A percentile compares a stretch with the other conserved stretches of the same genome.
phyloP scores from a whole-genome alignment of 1,284 basidiomycete species.

The Melampsora larici-populina region DNA sequence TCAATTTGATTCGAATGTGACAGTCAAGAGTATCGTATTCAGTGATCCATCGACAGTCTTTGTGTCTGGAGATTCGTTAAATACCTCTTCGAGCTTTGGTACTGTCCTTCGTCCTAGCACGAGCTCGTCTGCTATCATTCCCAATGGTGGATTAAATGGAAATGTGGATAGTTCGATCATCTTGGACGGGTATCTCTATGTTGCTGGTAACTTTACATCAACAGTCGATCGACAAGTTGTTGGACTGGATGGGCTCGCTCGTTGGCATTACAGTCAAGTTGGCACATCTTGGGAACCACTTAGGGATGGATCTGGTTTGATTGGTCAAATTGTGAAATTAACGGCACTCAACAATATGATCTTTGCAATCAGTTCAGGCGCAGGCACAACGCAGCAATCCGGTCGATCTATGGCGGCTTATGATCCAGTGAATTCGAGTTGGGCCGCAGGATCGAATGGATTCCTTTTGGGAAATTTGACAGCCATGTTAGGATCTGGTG shows the following conservation, averaged over 20 bases:
- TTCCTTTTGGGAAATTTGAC: constrained; percentile 37
- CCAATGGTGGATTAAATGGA: constrained; percentile 40
- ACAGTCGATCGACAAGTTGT: constrained; percentile 22
- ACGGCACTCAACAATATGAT: constrained; percentile 5
- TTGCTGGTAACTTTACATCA: constrained; percentile 29
- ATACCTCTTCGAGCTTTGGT: constrained; percentile 17
- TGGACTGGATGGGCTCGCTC: constrained; percentile 24
- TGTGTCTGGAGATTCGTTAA: constrained; percentile 13
- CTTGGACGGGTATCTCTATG: constrained; percentile 13
- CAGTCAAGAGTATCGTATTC: constrained; percentile 11
- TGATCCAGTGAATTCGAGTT: constrained; percentile 4
- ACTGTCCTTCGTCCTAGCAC: constrained; percentile 14
- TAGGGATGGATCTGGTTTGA: neutral
- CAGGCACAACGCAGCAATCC: neutral
- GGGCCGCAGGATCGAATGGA: constrained; percentile 12
- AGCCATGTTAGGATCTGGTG: neutral
- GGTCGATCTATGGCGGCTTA: constrained; percentile 19
- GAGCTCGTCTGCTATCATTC: neutral
- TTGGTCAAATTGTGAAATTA: constrained; percentile 13
- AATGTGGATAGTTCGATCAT: constrained; percentile 4
- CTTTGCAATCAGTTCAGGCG: constrained; percentile 17
- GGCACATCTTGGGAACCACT: constrained; percentile 27
- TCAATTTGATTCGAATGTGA: neutral
- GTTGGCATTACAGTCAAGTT: constrained; percentile 34
- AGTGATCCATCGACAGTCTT: constrained; percentile 13